Base-by-base conservation (phyloP, 2,329 filamentous ascomycete genomes). In the Malbranchea zuffiana region DNA sequence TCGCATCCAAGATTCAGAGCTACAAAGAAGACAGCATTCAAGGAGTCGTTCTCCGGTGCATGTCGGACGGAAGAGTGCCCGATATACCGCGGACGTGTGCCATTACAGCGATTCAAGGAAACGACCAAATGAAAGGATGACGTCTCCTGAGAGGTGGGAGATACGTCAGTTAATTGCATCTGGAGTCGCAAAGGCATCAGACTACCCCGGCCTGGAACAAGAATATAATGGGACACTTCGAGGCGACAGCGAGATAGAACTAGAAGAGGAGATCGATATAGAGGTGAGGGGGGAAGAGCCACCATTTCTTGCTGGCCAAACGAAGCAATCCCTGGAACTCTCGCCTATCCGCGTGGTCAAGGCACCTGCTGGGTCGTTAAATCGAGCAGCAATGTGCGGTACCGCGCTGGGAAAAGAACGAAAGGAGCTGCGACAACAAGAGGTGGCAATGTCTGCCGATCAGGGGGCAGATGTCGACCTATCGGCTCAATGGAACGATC, bases 261-360 rank as follows among this genome's bases (percentile, higher is more conserved):
- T 96, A 44, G 88, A 98, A 55, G 84, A 95, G 59, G 90, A 98
- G 53, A 77, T 96, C 3, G 90, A 98, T 50, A 96, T 98, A 43
- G 90, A 98, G 58, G 82, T 98, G 18, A 75, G 80, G 47, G 88
- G 96, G 44, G 90, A 96, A 50, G 90, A 98, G 52, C 90, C 90
- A 1, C 88, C 90, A 0, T 98, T 98, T 67, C 61, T 98, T 45
- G 82, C 84, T n/a, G 90, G 90, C 3, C 90, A 98, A 59, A 98
- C 90, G 1, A 95, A 94, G 54, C 87, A 94, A 54, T 93, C 86
- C 6, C 69, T 98, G 5, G 90, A 98, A 52, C 65, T 98, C 3
- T 95, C 87, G 1, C 90, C 90, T 0, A 98, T 98, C 44, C 74
- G 90, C 45, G 87, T 98, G 12, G 83, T 96, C 50, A 96, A 96